Percentiles rank a stretch among this genome's conserved stretches.
Conservation (phyloP, 1,139 yeast genomes). For the Pichia sp. region DNA sequence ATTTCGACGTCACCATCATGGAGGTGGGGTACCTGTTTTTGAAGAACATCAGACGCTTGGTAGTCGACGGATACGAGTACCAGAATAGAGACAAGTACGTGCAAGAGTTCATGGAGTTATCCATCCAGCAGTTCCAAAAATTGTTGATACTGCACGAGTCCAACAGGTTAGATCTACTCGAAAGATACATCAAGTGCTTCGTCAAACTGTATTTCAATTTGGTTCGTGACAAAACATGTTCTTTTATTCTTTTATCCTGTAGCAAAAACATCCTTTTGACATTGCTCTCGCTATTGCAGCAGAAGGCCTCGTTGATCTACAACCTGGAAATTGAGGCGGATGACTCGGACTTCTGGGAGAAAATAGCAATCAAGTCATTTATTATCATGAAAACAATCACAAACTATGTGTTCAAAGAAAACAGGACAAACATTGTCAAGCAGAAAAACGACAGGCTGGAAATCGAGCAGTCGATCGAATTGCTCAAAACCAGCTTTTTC, state of each 20-base stretch:
- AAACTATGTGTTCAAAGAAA: constrained; percentile 58
- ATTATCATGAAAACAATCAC: constrained; percentile 61
- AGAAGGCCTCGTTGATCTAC: constrained; percentile 59
- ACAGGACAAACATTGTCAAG: constrained; percentile 57
- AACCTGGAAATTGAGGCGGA: constrained; percentile 29
- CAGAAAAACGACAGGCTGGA: constrained; percentile 60
- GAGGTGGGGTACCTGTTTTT: constrained; percentile 74
- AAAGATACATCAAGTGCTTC: constrained; percentile 68
- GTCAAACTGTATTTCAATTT: constrained; percentile 67
- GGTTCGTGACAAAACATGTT: constrained; percentile 57
- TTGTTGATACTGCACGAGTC: constrained; percentile 53
- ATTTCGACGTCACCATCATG: constrained; percentile 45
- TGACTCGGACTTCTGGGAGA: constrained; percentile 66
- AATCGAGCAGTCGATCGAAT: constrained; percentile 50
- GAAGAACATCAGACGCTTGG: constrained; percentile 67
- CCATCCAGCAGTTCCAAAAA: constrained; percentile 58
- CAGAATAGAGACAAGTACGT: constrained; percentile 60
- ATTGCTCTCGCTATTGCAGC: constrained; percentile 55
- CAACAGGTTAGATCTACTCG: constrained; percentile 52
- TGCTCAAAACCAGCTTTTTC: constrained; percentile 53
- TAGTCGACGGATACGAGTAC: constrained; percentile 72
- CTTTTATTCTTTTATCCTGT: constrained; percentile 65
- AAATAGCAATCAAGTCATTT: constrained; percentile 66
- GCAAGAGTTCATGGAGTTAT: constrained; percentile 52
- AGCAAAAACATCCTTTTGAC: constrained; percentile 57